These are phyloP conservation scores for Punctularia strigosozonata DNA, from an alignment of 768 basidiomycete species.

Conservation along the genomic window DNA sequence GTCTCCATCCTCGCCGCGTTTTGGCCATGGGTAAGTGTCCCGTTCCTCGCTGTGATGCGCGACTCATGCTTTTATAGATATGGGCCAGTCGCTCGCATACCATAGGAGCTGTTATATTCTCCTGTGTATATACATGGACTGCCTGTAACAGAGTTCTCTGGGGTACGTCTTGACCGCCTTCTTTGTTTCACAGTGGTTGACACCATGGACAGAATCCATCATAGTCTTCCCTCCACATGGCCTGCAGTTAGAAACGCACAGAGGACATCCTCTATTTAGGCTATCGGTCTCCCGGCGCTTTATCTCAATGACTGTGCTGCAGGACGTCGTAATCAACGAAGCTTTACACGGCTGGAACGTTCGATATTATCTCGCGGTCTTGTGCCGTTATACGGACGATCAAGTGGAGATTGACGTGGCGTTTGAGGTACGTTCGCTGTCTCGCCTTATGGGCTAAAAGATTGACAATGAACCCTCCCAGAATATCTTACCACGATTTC, in stretches of 20 bases:
- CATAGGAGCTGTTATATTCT: neutral
- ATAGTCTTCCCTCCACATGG: conserved; percentile 56
- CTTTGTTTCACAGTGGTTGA: conserved; percentile 3
- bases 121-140: too few relatives aligned
- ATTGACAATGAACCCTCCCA: conserved; percentile 15
- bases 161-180: conserved; percentile 21
- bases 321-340: conserved; percentile 65
- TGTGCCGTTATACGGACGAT: conserved; percentile 21
- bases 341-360: conserved; percentile 63
- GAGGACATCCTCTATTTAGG: conserved; percentile 34
- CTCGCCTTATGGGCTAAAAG: neutral
- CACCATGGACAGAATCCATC: conserved; percentile 44
- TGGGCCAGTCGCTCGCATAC: too few relatives aligned
- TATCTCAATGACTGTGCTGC: conserved; percentile 40
- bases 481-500: conserved; percentile 56
- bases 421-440: conserved; percentile 38
- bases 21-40: conserved; percentile 19
- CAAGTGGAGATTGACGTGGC: conserved; percentile 35
- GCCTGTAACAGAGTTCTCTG: conserved; percentile 33
- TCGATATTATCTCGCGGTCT: conserved; percentile 49
- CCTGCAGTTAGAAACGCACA: conserved; percentile 62
- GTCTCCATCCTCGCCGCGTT: conserved; percentile 19
- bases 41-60: conserved; percentile 6
- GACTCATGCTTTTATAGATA: too few relatives aligned
- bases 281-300: conserved; percentile 34